These are phyloP conservation scores for Psilocybe tampanensis DNA, from an alignment of 768 basidiomycete species.

Conservation along the genomic window DNA sequence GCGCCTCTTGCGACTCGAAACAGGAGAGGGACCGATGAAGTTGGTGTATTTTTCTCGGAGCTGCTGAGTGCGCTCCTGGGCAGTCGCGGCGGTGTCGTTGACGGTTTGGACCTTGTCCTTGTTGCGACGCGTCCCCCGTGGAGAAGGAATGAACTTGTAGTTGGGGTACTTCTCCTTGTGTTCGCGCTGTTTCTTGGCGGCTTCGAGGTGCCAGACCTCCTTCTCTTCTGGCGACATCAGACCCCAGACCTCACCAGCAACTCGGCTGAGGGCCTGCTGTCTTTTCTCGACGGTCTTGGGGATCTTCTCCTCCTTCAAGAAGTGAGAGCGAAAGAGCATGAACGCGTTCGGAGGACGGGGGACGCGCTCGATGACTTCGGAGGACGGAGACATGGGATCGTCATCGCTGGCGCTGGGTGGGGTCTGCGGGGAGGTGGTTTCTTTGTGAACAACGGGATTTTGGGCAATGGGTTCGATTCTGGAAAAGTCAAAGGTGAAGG, in stretches of 20 bases:
- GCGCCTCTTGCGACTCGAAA: constrained; percentile 35
- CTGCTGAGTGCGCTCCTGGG: constrained; percentile 29
- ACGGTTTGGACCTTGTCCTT: constrained; percentile 29
- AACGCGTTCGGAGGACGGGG: constrained; percentile 84
- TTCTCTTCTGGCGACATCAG: constrained; percentile 49
- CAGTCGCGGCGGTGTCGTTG: constrained; percentile 13
- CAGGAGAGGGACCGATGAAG: constrained; percentile 35
- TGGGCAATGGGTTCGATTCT: neutral
- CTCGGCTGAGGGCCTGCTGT: constrained; percentile 73
- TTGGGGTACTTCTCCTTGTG: constrained; percentile 57
- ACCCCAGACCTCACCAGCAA: constrained; percentile 74
- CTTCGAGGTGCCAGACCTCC: constrained; percentile 45
- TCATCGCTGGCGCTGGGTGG: neutral
- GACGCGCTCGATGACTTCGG: constrained; percentile 33
- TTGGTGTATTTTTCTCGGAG: constrained; percentile 37
- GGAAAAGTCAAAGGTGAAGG: neutral
- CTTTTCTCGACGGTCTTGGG: constrained; percentile 56
- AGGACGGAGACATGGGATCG: neutral
- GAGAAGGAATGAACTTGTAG: constrained; percentile 62
- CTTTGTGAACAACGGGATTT: neutral
- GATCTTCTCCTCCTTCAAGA: constrained; percentile 52
- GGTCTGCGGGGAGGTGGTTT: neutral
- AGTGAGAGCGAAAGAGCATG: constrained; percentile 77
- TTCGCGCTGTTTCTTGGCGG: constrained; percentile 45
- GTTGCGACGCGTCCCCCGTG: constrained; percentile 32